Evolutionary conservation across 345 rosid genomes (phyloP), one percentile per base, ranked within the genome.

Genomic region (Citrus mangshanensis): DNA sequence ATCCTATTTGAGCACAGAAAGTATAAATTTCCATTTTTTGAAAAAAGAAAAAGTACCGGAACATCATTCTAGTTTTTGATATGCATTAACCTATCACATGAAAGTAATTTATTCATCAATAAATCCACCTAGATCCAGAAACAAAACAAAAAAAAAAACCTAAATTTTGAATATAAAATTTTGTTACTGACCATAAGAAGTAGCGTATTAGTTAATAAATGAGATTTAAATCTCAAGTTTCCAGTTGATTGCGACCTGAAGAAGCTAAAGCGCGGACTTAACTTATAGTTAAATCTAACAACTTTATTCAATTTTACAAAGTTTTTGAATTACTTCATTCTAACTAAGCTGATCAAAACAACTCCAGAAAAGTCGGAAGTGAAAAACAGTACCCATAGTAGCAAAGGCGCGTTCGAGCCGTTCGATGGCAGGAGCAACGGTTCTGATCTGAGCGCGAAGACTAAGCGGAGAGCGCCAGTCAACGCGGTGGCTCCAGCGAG

Each of bases 401-500:
- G 97, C 87, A 79, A 96, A 89, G 80, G 81, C 88, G 61, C 91
- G 85, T 88, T 89, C 71, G 68, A 96, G 85, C 34, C 86, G 93
- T 62, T 91, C 93, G 76, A 93, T 78, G 58, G 78, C 84, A 0
- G 98, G 93, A 73, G 93, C 81, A 30, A 74, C 90, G 14, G 87
- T 59, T 83, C 97, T 87, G 89, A 85, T 86, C 91, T 90, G 94
- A 67, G 93, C 77, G 16, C 95, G 93, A 25, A 89, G 88, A 51
- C 93, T 80, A 55, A 86, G 42, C 0, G 93, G 88, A 42, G 92
- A 88, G 63, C 88, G 84, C 77, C 97, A 91, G 77, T 89, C 91
- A 55, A 86, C 84, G 58, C 95, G 87, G 82, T 91, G 97, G 78
- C 93, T 88, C 97, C 98, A 91, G 65, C 93, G 90, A 35, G 93